Conservation (phyloP, 306 rosid genomes). For the Casuarina equisetifolia region DNA sequence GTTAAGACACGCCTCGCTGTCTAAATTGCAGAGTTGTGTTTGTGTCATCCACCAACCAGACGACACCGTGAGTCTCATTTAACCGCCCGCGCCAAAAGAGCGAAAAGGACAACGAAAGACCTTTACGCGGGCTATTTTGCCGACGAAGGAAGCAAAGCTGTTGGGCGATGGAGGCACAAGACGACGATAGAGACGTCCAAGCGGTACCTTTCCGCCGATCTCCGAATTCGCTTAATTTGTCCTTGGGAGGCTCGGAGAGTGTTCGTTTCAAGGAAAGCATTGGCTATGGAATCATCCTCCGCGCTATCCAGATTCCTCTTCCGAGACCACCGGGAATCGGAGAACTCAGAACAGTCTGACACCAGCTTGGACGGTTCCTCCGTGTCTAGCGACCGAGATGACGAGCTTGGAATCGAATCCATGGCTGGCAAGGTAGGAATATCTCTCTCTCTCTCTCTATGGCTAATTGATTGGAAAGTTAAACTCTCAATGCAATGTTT, state of each 20-base stretch:
- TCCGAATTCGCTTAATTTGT: slow-evolving; percentile 4
- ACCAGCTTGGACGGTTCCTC: slow-evolving; percentile 48
- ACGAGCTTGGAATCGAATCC: slow-evolving; percentile 55
- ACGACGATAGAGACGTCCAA: slow-evolving; percentile 29
- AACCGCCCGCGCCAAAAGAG: slow-evolving; percentile 8
- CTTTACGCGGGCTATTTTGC: not conserved
- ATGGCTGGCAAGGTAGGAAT: slow-evolving; percentile 62
- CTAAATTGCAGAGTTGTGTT: no score
- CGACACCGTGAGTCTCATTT: not conserved
- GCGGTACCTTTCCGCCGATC: not conserved
- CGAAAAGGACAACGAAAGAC: not conserved
- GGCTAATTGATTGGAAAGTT: not conserved
- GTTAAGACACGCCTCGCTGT: no score
- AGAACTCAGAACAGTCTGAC: slow-evolving; percentile 37
- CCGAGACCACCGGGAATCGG: slow-evolving; percentile 60
- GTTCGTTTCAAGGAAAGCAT: slow-evolving; percentile 13
- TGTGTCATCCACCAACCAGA: not conserved
- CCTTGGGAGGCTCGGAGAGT: not conserved
- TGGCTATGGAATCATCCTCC: slow-evolving; percentile 56
- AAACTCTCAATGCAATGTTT: not conserved
- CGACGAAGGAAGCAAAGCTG: slow-evolving; percentile 49
- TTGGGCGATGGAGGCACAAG: slow-evolving; percentile 18
- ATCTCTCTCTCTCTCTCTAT: not conserved
- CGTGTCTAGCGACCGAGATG: slow-evolving; percentile 34
- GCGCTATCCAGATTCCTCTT: slow-evolving; percentile 51